A percentile compares a stretch with the other conserved stretches of the same genome.
Conservation (phyloP, 2,329 filamentous ascomycete genomes). For the Plenodomus tracheiphilus region DNA sequence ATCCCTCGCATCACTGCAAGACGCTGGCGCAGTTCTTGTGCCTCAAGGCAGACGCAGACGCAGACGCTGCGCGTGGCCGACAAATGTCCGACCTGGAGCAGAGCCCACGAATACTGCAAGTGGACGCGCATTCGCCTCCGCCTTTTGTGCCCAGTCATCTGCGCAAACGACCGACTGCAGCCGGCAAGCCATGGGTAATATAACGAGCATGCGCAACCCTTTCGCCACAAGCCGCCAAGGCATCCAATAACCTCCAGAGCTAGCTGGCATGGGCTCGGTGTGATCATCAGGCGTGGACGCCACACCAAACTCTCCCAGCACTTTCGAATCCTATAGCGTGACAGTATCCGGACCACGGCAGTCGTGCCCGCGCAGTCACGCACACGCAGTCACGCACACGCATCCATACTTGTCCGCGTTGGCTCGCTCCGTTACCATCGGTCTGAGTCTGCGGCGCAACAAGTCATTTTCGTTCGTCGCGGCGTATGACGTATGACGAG, state of each 20-base stretch:
- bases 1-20: conserved; percentile 3
- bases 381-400: too few species aligned
- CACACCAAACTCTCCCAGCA: conserved; percentile 7
- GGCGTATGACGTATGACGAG: not conserved
- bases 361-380: not conserved
- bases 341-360: conserved; percentile 12
- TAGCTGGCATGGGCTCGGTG: conserved; percentile 17
- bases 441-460: not conserved
- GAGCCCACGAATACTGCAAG: not conserved
- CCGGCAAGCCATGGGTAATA: conserved; percentile 10
- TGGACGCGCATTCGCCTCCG: conserved; percentile 6
- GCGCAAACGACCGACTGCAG: conserved; percentile 11
- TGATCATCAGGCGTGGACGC: conserved; percentile 14
- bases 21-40: not conserved
- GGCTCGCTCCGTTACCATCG: not conserved
- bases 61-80: not conserved
- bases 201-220: conserved; percentile 28
- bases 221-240: conserved; percentile 21
- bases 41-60: not conserved
- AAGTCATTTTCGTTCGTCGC: not conserved
- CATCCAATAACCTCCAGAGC: conserved; percentile 18
- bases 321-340: conserved; percentile 15
- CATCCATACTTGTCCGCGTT: not conserved
- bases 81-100: not conserved
- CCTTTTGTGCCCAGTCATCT: conserved; percentile 7